Evolutionary conservation across 2,329 filamentous ascomycete species (phyloP).

Genomic region (Alternaria triticimaculans): DNA sequence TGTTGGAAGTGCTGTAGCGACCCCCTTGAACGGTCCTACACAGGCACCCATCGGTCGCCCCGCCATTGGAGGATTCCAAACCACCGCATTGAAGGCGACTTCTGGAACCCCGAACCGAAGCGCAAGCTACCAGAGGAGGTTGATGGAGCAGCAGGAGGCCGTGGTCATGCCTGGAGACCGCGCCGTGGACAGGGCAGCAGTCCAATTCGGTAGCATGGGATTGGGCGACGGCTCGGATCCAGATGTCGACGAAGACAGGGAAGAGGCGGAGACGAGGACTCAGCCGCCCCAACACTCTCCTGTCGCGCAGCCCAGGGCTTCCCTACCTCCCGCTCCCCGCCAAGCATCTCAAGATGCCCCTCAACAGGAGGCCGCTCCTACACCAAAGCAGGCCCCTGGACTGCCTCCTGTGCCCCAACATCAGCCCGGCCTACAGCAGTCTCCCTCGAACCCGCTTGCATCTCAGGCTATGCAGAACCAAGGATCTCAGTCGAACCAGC

Average conservation of each 20-base stretch:
- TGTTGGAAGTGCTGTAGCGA: conserved; percentile 62
- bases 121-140: conserved; percentile 81
- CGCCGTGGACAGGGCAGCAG: conserved; percentile 87
- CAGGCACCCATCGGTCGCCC: conserved; percentile 67
- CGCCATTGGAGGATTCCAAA: conserved; percentile 74
- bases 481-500: conserved; percentile 51
- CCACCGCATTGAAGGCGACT: conserved; percentile 83
- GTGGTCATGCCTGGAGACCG: conserved; percentile 98
- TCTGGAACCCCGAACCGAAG: conserved; percentile 65
- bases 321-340: conserved; percentile 75
- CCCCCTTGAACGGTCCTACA: conserved; percentile 62
- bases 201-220: conserved; percentile 96
- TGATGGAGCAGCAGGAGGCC: conserved; percentile 94
- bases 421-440: conserved; percentile 53
- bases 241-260: conserved; percentile 91
- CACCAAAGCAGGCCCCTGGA: conserved; percentile 67
- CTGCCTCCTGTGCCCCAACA: conserved; percentile 66
- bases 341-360: conserved; percentile 51
- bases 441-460: conserved; percentile 55
- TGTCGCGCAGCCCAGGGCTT: conserved; percentile 81
- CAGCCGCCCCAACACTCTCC: conserved; percentile 95
- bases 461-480: conserved; percentile 63
- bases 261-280: conserved; percentile 92
- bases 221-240: conserved; percentile 72
- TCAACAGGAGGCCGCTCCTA: conserved; percentile 51